These are phyloP conservation scores for Daldinia sp. DNA, from an alignment of 2,329 filamentous ascomycete species.

Conservation along the genomic window DNA sequence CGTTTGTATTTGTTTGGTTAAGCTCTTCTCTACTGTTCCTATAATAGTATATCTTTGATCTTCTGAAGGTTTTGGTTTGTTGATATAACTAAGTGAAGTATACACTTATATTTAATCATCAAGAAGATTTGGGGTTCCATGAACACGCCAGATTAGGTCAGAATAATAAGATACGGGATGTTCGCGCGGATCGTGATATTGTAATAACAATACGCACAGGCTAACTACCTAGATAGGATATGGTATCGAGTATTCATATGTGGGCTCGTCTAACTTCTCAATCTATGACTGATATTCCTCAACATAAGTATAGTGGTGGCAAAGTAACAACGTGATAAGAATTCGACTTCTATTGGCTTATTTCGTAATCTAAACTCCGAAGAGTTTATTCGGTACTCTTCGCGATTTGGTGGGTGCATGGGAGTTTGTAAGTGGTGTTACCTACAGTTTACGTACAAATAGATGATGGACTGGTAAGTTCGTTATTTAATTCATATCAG, in stretches of 20 bases:
- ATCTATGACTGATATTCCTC: not conserved
- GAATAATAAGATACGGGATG: not conserved
- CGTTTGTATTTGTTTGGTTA: too few species aligned
- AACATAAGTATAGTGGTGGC: not conserved
- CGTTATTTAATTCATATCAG: not conserved
- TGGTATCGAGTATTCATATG: not conserved
- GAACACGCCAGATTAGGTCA: not conserved
- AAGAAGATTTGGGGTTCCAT: not conserved
- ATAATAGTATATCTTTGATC: too few species aligned
- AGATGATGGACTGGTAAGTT: not conserved
- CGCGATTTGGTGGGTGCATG: not conserved
- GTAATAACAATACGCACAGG: not conserved
- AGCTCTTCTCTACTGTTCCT: too few species aligned
- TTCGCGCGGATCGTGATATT: not conserved
- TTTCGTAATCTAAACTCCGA: conserved; percentile 20
- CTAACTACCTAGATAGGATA: not conserved
- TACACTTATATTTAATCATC: too few species aligned
- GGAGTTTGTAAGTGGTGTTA: not conserved
- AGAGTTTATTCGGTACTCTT: not conserved
- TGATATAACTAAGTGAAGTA: too few species aligned
- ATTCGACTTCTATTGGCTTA: conserved; percentile 16
- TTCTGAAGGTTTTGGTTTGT: too few species aligned
- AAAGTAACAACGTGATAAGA: conserved; percentile 16
- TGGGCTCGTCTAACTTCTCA: too few species aligned
- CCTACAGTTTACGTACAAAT: not conserved